phyloP scores from a whole-genome alignment of 768 basidiomycete genomes.

The Brasilioporus rufonigricans region DNA sequence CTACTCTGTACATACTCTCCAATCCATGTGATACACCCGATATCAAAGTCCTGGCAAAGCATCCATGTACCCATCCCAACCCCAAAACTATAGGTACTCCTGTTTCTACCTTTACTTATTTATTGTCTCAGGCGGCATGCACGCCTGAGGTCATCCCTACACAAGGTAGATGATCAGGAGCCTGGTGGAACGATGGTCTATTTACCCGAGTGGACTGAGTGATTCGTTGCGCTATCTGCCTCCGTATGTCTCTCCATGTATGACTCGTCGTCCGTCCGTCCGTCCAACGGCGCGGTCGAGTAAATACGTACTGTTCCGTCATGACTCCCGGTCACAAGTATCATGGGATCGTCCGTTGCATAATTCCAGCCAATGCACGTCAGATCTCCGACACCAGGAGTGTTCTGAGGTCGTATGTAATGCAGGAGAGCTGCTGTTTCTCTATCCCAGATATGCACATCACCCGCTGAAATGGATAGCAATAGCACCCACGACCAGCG shows the following conservation, averaged over 20 bases:
- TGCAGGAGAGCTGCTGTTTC: conserved; percentile 74
- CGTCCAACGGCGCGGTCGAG: conserved; percentile 43
- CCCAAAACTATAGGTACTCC: too few species aligned
- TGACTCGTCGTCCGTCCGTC: conserved; percentile 24
- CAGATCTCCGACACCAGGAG: conserved; percentile 56
- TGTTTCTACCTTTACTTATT: too few species aligned
- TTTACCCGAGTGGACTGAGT: conserved; percentile 30
- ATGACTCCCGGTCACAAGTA: conserved; percentile 73
- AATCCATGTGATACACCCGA: too few species aligned
- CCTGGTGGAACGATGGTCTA: conserved; percentile 9
- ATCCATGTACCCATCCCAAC: too few species aligned
- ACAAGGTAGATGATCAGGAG: too few species aligned
- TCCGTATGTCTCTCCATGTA: conserved; percentile 24
- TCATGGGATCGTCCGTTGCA: conserved; percentile 45
- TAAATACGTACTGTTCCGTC: conserved; percentile 76
- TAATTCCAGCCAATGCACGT: conserved; percentile 83
- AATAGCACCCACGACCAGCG: background rate
- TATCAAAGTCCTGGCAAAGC: too few species aligned
- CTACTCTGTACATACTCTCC: too few species aligned
- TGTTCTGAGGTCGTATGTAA: conserved; percentile 55
- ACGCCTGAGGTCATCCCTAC: too few species aligned
- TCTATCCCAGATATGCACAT: conserved; percentile 84
- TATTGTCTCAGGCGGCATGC: too few species aligned
- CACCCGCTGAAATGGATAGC: conserved; percentile 52
- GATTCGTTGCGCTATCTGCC: conserved; percentile 21